Evolutionary conservation across 1,284 basidiomycete species (phyloP), one percentile per base, ranked within the genome.

Genomic region (Irpex lacteus): DNA sequence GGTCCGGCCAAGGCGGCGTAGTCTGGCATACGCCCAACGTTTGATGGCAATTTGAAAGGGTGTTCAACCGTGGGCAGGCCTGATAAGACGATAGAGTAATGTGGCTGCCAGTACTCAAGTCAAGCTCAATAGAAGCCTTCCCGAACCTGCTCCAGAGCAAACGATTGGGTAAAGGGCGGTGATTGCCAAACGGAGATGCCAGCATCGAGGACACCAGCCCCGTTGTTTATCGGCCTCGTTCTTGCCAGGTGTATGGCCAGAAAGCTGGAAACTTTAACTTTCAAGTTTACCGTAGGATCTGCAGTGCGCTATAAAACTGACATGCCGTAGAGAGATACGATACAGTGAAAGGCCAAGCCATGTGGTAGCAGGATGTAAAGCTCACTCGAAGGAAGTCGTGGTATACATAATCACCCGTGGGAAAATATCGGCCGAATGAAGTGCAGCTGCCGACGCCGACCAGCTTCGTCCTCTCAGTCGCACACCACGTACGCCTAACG

Each of bases 401-500:
- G n/a, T 47, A 11, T 13, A 47, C 40, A 47, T 47, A 47, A 47
- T n/a, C 40, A 47, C n/a, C n/a, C 40, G 40, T 47, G 40, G 40
- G 40, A 47, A 47, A 47, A 47, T 47, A 47, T 47, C n/a, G 40
- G 6, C 40, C 40, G n/a, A 47, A 47, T 15, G 47, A 37, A 36
- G 40, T 13, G 13, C 40, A 15, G 9, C 19, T 36, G 38, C 52
- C 50, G 56, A n/a, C 15, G 66, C 66, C 66, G 64, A 65, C 62
- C n/a, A 47, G 56, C 61, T 63, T 67, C 66, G 66, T 67, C 64
- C 58, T 58, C 50, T 49, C 19, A 19, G 18, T 32, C 50, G 32
- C 13, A 21, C 54, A 54, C 58, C 38, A 32, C 49, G 19, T n/a
- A n/a, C n/a, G n/a, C 49, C 7, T 50, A n/a, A 5, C 19, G 19